phyloP scores from a whole-genome alignment of 179 eudicot genomes.

The Actinidia arguta region DNA sequence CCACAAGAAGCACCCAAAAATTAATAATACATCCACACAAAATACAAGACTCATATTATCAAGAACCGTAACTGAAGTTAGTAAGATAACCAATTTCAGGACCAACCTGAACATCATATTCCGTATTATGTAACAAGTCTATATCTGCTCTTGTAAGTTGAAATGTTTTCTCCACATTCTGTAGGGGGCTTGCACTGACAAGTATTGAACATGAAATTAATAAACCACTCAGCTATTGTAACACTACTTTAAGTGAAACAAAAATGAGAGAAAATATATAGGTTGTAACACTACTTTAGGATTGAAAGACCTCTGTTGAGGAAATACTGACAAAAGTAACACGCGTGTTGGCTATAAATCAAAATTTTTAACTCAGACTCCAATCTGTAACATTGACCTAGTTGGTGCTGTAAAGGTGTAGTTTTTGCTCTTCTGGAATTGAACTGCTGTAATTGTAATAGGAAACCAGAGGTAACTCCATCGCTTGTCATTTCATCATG shows the following conservation, averaged over 20 bases:
- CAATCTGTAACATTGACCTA: not conserved
- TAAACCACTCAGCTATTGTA: not conserved
- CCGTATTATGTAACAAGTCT: conserved; percentile 50
- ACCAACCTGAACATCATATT: conserved; percentile 78
- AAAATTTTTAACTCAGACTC: not conserved
- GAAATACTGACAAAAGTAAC: not conserved
- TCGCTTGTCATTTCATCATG: not conserved
- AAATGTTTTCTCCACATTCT: conserved; percentile 57
- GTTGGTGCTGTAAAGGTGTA: not conserved
- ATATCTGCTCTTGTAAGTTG: conserved; percentile 59
- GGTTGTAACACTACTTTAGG: not conserved
- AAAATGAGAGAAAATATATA: not conserved
- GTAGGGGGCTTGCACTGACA: conserved; percentile 59
- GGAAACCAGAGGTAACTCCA: too few relatives aligned
- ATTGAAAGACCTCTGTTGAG: not conserved
- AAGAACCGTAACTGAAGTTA: not conserved
- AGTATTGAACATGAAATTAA: conserved; percentile 2
- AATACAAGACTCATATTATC: conserved; percentile 9
- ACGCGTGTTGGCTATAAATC: not conserved
- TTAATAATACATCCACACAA: not conserved
- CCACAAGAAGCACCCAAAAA: conserved; percentile 15
- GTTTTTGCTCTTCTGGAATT: not conserved
- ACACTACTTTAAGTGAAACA: too few relatives aligned
- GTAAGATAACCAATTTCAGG: not conserved
- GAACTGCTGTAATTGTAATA: too few relatives aligned